These are phyloP conservation scores for Pulveroboletus sp. DNA, from an alignment of 768 basidiomycete species.

Conservation along the genomic window DNA sequence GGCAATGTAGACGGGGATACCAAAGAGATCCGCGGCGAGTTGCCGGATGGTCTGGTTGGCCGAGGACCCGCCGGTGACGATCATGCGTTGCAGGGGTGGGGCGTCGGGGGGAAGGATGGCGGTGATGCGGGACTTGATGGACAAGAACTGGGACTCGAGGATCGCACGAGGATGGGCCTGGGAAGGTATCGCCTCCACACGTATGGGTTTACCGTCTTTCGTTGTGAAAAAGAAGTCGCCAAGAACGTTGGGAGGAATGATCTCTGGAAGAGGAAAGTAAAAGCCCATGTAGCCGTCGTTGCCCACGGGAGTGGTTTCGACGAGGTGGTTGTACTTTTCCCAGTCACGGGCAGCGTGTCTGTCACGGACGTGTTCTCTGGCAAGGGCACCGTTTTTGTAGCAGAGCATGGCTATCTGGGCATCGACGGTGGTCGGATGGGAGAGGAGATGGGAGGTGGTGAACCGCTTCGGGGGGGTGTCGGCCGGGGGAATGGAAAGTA, in stretches of 20 bases:
- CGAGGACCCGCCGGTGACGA: constrained; percentile 8
- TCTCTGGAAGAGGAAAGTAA: constrained; percentile 10
- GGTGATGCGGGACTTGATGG: constrained; percentile 10
- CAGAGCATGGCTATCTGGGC: constrained; percentile 9
- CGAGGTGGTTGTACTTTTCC: constrained; percentile 3
- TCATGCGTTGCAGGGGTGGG: constrained; percentile 2
- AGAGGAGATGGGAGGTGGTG: constrained; percentile 9
- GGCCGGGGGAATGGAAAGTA: constrained; percentile 6
- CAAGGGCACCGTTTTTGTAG: constrained; percentile 11
- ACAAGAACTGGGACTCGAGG: constrained; percentile 10
- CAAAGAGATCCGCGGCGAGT: constrained; percentile 4
- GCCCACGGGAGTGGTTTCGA: background rate
- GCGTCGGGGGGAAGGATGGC: constrained; percentile 6
- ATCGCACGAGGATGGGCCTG: constrained; percentile 4
- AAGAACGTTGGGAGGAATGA: constrained; percentile 3
- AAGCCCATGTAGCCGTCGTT: background rate
- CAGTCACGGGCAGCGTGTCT: constrained; percentile 1
- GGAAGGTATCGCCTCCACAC: constrained; percentile 1
- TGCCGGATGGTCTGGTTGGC: constrained; percentile 8
- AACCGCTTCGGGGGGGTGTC: constrained; percentile 3
- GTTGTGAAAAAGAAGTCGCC: constrained; percentile 4
- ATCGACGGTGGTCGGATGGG: constrained; percentile 3
- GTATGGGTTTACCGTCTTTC: background rate
- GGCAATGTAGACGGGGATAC: constrained; percentile 5
- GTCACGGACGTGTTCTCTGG: constrained; percentile 6